Evolutionary conservation across 192 early-diverging fungal genomes (phyloP).

Genomic region (Mortierella hygrophila): DNA sequence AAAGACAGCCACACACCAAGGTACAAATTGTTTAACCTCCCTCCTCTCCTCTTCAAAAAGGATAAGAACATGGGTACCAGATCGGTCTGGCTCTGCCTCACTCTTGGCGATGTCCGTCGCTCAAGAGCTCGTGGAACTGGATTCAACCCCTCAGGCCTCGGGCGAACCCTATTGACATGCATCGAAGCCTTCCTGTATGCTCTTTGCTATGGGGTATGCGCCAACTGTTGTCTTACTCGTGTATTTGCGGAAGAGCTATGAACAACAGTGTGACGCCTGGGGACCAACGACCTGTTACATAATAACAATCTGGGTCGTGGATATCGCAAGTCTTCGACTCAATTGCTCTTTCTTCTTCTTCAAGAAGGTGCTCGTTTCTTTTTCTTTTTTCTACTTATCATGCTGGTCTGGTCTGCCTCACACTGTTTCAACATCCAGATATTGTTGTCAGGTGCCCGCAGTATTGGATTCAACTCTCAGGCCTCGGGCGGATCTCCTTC

Average conservation of each 20-base stretch:
- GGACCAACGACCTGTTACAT: background rate
- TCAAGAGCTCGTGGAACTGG: background rate
- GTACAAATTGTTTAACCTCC: background rate
- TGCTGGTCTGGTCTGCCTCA: background rate
- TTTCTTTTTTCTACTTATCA: no score
- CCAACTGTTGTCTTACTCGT: background rate
- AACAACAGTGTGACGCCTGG: conserved; percentile 1
- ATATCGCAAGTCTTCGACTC: background rate
- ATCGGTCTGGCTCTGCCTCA: background rate
- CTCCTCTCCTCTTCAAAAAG: background rate
- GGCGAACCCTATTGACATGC: background rate
- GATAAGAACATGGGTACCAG: background rate
- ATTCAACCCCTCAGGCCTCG: background rate
- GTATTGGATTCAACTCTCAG: background rate
- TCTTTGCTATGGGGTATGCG: background rate
- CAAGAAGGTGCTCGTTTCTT: background rate
- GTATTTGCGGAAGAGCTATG: background rate
- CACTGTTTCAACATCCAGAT: background rate
- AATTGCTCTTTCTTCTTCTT: background rate
- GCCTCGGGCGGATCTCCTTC: background rate
- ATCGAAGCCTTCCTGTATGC: background rate
- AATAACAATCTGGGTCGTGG: background rate
- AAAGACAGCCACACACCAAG: background rate
- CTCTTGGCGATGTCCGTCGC: background rate
- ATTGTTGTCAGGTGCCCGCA: background rate